Evolutionary conservation across 2,329 filamentous ascomycete genomes (phyloP).

Genomic region (Colletotrichum eremochloae): DNA sequence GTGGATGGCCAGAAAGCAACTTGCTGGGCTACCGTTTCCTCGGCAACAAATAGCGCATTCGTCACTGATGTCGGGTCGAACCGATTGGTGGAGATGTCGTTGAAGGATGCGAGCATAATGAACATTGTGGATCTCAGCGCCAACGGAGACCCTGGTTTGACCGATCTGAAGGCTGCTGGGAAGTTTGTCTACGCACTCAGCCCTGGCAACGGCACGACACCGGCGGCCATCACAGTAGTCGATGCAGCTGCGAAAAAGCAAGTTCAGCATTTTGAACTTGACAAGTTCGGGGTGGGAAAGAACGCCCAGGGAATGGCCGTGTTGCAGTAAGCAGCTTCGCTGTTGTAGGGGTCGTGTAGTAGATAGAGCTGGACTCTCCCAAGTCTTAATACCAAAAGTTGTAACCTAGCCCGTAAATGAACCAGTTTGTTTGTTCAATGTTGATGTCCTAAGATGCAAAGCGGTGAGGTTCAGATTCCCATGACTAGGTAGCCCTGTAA

Average conservation of each 20-base stretch:
- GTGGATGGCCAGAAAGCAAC: constrained; percentile 67
- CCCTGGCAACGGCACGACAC: constrained; percentile 62
- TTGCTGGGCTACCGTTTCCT: constrained; percentile 69
- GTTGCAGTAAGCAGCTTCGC: background rate
- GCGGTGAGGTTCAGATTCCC: too few relatives aligned
- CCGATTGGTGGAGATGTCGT: constrained; percentile 69
- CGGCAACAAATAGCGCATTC: constrained; percentile 64
- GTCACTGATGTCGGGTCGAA: constrained; percentile 68
- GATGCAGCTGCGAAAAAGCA: constrained; percentile 45
- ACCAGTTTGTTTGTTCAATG: too few relatives aligned
- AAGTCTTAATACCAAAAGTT: too few relatives aligned
- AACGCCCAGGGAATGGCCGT: constrained; percentile 38
- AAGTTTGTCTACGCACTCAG: constrained; percentile 69
- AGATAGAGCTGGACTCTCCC: too few relatives aligned
- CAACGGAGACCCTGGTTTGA: constrained; percentile 65
- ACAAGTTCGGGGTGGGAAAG: constrained; percentile 4
- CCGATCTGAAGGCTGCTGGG: constrained; percentile 66
- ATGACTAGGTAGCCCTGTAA: too few relatives aligned
- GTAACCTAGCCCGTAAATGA: too few relatives aligned
- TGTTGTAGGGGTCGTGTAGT: accelerated
- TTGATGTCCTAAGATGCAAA: too few relatives aligned
- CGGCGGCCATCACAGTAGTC: constrained; percentile 55
- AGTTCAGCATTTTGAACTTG: constrained; percentile 26
- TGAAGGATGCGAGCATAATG: constrained; percentile 62
- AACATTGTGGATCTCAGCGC: constrained; percentile 56